A percentile compares a stretch with the other conserved stretches of the same genome.
Conservation (phyloP, 495 filamentous ascomycete genomes). For the Xylaria longipes region DNA sequence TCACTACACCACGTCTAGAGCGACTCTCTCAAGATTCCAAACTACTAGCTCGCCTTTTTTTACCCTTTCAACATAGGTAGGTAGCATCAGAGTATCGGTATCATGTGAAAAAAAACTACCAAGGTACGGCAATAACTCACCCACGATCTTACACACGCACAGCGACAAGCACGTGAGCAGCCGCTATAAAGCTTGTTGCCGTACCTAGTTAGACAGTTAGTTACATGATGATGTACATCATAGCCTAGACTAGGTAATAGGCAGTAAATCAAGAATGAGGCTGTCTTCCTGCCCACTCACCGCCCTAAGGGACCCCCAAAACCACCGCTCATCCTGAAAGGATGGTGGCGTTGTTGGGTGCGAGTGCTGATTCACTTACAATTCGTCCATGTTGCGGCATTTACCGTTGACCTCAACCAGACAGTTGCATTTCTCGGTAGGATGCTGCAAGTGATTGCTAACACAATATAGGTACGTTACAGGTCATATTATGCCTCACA, state of each 20-base stretch:
- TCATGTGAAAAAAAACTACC: slow-evolving; percentile 11
- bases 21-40: neutral
- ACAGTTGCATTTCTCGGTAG: slow-evolving; percentile 1
- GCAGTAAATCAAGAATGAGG: neutral
- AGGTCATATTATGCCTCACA: slow-evolving; percentile 18
- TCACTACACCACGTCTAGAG: slow-evolving; percentile 17
- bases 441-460: slow-evolving; percentile 18
- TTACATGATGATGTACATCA: neutral
- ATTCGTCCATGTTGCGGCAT: slow-evolving; percentile 13
- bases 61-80: neutral
- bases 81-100: slow-evolving; percentile 4
- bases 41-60: neutral
- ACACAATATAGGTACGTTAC: neutral
- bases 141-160: neutral
- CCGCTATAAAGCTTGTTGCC: neutral
- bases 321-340: neutral
- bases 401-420: slow-evolving; percentile 22
- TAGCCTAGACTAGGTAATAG: neutral
- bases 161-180: slow-evolving; percentile 14
- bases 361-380: neutral
- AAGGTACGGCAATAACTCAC: neutral
- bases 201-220: neutral
- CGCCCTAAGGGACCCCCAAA: neutral
- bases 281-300: slow-evolving; percentile 8
- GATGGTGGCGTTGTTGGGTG: slow-evolving; percentile 6